Evolutionary conservation across 2,329 filamentous ascomycete species (phyloP).

Genomic region (Ceratocystis destructans): DNA sequence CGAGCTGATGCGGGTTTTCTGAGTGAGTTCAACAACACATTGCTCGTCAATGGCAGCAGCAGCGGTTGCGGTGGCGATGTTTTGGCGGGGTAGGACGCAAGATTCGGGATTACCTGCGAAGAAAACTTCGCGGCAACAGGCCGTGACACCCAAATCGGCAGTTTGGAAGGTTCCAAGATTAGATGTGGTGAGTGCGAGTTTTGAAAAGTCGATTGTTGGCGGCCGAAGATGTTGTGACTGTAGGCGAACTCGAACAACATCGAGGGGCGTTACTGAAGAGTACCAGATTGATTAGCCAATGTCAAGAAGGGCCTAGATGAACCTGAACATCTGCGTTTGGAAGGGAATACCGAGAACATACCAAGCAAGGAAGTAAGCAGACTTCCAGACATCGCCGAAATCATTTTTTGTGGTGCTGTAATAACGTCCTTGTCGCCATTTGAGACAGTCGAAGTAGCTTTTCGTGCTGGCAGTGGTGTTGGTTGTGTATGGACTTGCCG

Average conservation of each 20-base stretch:
- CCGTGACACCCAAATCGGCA: constrained; percentile 74
- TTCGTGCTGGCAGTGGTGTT: neutral
- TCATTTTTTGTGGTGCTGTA: constrained; percentile 79
- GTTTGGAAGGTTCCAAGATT: constrained; percentile 55
- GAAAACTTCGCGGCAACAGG: constrained; percentile 94
- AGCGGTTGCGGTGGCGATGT: constrained; percentile 26
- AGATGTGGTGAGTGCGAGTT: constrained; percentile 39
- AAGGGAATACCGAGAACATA: constrained; percentile 31
- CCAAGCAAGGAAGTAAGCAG: constrained; percentile 78
- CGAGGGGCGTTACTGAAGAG: constrained; percentile 73
- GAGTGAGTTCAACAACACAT: constrained; percentile 78
- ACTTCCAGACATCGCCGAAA: constrained; percentile 83
- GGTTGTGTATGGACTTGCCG: neutral
- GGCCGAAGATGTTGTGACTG: constrained; percentile 60
- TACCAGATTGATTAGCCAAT: constrained; percentile 3
- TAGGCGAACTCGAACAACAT: constrained; percentile 87
- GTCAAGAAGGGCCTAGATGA: neutral
- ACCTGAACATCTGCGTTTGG: neutral
- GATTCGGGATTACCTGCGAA: constrained; percentile 77
- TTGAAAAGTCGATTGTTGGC: constrained; percentile 40
- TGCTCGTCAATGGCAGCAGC: constrained; percentile 38
- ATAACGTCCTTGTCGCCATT: constrained; percentile 44
- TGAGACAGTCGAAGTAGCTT: neutral
- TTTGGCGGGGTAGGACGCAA: constrained; percentile 57
- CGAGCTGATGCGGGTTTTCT: constrained; percentile 71